A percentile compares a stretch with the other conserved stretches of the same genome.
phyloP scores from a whole-genome alignment of 257 asterid species.

The Jaltomata sinuosa region DNA sequence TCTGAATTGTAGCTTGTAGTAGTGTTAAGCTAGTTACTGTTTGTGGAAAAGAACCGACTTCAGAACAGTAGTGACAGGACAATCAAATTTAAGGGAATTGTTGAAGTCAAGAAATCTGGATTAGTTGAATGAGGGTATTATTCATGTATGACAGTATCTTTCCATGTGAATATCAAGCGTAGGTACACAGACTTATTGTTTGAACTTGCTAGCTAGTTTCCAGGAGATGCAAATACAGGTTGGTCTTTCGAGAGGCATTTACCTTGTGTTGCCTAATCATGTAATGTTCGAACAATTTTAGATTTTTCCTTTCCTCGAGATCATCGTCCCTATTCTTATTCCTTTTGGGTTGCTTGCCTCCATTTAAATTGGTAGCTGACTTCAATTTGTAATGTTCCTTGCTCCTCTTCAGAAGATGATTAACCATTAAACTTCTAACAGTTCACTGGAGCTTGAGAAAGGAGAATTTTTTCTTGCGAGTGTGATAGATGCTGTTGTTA shows the following conservation, averaged over 20 bases:
- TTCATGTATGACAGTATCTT: not conserved
- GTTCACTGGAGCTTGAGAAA: slow-evolving; percentile 70
- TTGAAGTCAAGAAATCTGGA: not conserved
- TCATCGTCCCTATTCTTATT: not conserved
- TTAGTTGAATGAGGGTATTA: not conserved
- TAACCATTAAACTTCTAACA: slow-evolving; percentile 3
- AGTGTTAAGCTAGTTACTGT: not conserved
- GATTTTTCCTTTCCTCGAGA: not conserved
- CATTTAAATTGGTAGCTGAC: not conserved
- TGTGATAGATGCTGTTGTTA: slow-evolving; percentile 79
- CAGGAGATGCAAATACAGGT: not conserved
- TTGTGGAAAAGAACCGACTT: not conserved
- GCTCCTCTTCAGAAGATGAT: not conserved
- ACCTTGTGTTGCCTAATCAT: not conserved
- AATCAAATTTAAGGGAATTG: not conserved
- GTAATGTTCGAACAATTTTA: not conserved
- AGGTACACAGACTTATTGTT: not conserved
- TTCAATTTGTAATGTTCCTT: not conserved
- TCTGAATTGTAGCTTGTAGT: not conserved
- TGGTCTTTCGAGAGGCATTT: not conserved
- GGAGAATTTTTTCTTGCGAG: slow-evolving; percentile 60
- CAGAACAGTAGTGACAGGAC: not conserved
- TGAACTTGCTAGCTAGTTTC: not conserved
- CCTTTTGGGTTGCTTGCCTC: not conserved
- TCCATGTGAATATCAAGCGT: not conserved